Evolutionary conservation across 1,284 basidiomycete species (phyloP).

Genomic region (Rhodotorula sp.): DNA sequence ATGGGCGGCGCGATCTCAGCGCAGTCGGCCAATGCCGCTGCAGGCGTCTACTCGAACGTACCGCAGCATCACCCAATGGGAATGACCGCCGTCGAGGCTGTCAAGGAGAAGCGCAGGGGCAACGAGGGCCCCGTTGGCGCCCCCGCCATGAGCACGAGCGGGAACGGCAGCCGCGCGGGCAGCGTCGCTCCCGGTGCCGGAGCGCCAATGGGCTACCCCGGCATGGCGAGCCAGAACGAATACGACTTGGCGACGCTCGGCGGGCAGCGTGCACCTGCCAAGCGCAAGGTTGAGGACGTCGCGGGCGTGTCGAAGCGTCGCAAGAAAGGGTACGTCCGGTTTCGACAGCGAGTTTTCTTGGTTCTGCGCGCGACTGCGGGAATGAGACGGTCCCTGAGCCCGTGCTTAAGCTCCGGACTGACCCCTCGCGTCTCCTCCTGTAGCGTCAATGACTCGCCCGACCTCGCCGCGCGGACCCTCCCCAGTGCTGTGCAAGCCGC

Average conservation of each 20-base stretch:
- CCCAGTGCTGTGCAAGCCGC: slow-evolving; percentile 8
- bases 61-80: slow-evolving; percentile 26
- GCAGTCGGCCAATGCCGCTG: slow-evolving; percentile 5
- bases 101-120: slow-evolving; percentile 31
- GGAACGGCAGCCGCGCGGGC: slow-evolving; percentile 17
- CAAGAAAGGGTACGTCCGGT: slow-evolving; percentile 37
- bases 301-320: slow-evolving; percentile 32
- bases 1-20: slow-evolving; percentile 13
- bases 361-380: neutral
- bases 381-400: no score
- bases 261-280: slow-evolving; percentile 16
- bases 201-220: neutral
- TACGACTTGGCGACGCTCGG: slow-evolving; percentile 11
- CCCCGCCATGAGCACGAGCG: slow-evolving; percentile 8
- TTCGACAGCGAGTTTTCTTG: neutral
- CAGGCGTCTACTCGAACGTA: slow-evolving; percentile 20
- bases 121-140: neutral
- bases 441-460: slow-evolving; percentile 28
- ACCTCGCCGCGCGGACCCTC: slow-evolving; percentile 18
- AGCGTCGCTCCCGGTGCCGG: slow-evolving; percentile 5
- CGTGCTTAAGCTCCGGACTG: neutral
- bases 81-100: slow-evolving; percentile 31
- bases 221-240: slow-evolving; percentile 7
- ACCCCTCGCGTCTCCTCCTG: neutral
- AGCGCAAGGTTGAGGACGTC: slow-evolving; percentile 37